Evolutionary conservation across 345 rosid genomes (phyloP), one percentile per base, ranked within the genome.

Genomic region (Theobroma cacao): DNA sequence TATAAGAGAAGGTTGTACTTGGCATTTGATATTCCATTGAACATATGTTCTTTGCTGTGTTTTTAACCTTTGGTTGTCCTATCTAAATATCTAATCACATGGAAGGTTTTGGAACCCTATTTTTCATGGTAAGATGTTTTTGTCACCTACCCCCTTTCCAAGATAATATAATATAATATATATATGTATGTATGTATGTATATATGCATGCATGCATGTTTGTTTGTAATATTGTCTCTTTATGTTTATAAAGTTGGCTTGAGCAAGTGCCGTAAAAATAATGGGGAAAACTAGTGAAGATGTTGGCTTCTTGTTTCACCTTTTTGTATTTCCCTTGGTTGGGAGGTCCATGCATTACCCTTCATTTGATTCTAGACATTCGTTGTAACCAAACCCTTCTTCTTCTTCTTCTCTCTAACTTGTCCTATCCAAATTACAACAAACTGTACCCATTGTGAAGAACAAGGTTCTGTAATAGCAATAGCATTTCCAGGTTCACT

Each of bases 1-100:
- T 96, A 83, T 36, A 53, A 71, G 45, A 34, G 55, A 63, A 28
- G 13, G 11, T 28, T 22, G 34, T 47, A 53, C 60, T 34, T 22
- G 33, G 75, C 62, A 60, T 79, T 69, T 74, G 18, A 26, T 28
- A 31, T 48, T 70, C 38, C 53, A 41, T 30, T 4, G 24, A 62
- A 26, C 64, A 11, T 56, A 63, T 28, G 72, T 58, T 33, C n/a
- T 34, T 3, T 61, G 22, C 75, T 52, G 9, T 50, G 15, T 22
- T 66, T 31, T n/a, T 15, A 65, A 11, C 8, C 13, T 38, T 63
- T 31, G 7, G 6, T 47, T 53, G 1, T 40, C 52, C 30, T 28
- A 72, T 11, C 18, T 71, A 13, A 77, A 38, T 58, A 15, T 68
- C 22, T 26, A 24, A 68, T 68, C 15, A 41, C 18, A 41, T 20